Base-by-base conservation (phyloP, 2,329 filamentous ascomycete genomes). In the Scleromitrula shiraiana region DNA sequence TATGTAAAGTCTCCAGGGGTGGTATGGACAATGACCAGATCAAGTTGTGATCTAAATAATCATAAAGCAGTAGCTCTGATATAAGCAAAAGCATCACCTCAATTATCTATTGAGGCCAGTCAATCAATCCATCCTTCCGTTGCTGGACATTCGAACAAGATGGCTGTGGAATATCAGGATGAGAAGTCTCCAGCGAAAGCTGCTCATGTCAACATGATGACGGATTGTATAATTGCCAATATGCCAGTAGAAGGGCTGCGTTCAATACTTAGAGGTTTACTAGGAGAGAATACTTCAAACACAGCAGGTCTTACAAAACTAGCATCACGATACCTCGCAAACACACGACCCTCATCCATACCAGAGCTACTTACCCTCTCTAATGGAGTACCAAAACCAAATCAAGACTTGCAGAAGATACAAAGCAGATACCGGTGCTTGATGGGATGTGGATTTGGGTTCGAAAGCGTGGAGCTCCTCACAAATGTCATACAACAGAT, bases 171-270 rank as follows among this genome's bases (percentile, higher is more conserved):
- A 8, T 24, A 12, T 12, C 14, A 47, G 10, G 29, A 12, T 46
- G n/a, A 14, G 10, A 24, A 40, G 7, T 40, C 10, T 20, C 37
- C 45, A 8, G 54, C 54, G n/a, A 60, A 59, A 33, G 54, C 54
- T 14, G 65, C 68, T 22, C 69, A 72, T 54, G 67, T 71, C 52
- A 72, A 72, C 44, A 68, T 71, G 65, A 71, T 71, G 69, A 68
- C 65, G 2, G 69, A 71, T 48, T 69, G 65, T 4, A 64, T 71
- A 48, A 68, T 72, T 44, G 66, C 64, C n/a, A 71, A 68, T 38
- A 51, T 72, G 20, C 62, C 67, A 1, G 53, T 59, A 1, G 67
- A 68, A n/a, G 68, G 63, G 5, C 53, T 72, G 14, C 65, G 69
- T 3, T 60, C 61, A 6, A 59, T 71, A 5, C 55, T 70, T 44